Percentiles rank a stretch among this genome's conserved stretches.
Evolutionary conservation across 345 rosid species (phyloP).

Genomic region (Ailanthus altissimus): DNA sequence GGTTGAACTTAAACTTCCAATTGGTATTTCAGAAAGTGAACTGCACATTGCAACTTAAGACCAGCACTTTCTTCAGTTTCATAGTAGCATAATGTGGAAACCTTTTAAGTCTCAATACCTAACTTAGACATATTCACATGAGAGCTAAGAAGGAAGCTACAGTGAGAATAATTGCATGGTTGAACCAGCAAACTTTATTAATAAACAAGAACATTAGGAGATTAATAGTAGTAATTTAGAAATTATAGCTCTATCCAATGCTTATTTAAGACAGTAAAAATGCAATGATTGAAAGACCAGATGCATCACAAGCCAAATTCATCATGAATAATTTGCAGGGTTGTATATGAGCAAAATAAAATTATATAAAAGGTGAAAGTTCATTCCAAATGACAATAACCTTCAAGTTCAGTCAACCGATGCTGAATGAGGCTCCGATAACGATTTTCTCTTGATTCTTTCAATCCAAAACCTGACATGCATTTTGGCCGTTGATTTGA

Average conservation of each 20-base stretch:
- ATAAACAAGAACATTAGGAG: background rate
- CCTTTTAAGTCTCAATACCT: background rate
- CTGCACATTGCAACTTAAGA: background rate
- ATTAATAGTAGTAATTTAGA: background rate
- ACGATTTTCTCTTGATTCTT: conserved; percentile 53
- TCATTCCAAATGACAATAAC: conserved; percentile 37
- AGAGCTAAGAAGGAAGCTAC: background rate
- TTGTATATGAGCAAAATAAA: background rate
- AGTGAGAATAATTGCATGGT: background rate
- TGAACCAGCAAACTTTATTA: conserved; percentile 1
- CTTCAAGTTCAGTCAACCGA: conserved; percentile 86
- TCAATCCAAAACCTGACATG: conserved; percentile 57
- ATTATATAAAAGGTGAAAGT: conserved; percentile 8
- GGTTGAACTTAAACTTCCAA: conserved; percentile 6
- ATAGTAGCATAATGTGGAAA: background rate
- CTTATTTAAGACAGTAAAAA: background rate
- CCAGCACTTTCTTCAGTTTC: background rate
- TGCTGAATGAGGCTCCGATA: conserved; percentile 59
- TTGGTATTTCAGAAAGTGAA: background rate
- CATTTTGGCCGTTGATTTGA: conserved; percentile 55
- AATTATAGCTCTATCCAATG: background rate
- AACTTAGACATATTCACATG: conserved; percentile 4
- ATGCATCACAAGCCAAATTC: conserved; percentile 2
- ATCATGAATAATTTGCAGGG: background rate
- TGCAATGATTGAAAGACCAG: background rate